Evolutionary conservation across 2,329 filamentous ascomycete species (phyloP).

Genomic region (Cladosporium sp.): DNA sequence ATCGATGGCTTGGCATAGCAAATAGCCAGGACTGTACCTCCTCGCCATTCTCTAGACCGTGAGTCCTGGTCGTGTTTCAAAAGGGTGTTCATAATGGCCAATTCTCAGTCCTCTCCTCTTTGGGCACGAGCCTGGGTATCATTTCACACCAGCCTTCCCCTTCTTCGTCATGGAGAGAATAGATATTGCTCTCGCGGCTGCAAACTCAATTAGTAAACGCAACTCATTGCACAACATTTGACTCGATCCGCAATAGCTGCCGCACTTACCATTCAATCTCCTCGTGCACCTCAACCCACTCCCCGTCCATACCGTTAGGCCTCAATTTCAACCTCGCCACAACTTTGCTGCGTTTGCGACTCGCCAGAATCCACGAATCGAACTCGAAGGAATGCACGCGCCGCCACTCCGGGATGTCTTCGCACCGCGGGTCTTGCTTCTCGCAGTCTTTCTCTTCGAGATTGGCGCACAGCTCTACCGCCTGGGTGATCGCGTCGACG

Average conservation of each 20-base stretch:
- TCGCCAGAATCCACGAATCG: conserved; percentile 21
- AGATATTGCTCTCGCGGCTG: neutral
- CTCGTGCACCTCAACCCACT: conserved; percentile 23
- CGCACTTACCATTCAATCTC: conserved; percentile 22
- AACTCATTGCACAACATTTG: neutral
- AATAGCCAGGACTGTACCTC: too few species aligned
- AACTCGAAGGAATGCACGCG: conserved; percentile 24
- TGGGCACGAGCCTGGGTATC: neutral
- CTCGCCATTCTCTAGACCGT: too few species aligned
- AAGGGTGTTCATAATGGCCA: neutral
- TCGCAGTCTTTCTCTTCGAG: conserved; percentile 24
- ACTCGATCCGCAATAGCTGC: neutral
- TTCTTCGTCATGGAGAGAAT: neutral
- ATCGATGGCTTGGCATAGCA: too few species aligned
- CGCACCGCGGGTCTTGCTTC: conserved; percentile 17
- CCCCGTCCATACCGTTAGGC: conserved; percentile 29
- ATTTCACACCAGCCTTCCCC: neutral
- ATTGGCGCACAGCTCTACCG: conserved; percentile 20
- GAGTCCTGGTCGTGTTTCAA: too few species aligned
- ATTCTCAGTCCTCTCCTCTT: neutral
- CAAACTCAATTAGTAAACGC: neutral
- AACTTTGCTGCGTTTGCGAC: conserved; percentile 16
- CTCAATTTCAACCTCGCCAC: conserved; percentile 19
- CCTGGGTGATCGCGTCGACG: conserved; percentile 24
- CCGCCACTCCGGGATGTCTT: conserved; percentile 30